Percentiles rank a stretch among this genome's conserved stretches.
phyloP scores from a whole-genome alignment of 2,329 filamentous ascomycete species.

The Didymella pinodella region DNA sequence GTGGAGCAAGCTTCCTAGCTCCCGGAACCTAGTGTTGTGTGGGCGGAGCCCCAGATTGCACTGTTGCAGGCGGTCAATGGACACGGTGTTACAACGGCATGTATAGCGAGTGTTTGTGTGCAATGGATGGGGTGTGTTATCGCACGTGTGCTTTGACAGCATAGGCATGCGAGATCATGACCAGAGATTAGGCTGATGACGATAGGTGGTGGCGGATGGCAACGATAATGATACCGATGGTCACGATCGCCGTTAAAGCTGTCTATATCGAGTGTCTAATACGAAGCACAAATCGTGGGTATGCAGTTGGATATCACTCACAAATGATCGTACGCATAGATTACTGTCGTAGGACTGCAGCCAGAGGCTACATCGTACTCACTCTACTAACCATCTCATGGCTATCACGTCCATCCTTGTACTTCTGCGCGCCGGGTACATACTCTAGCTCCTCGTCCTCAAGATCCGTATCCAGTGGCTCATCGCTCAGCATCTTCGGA shows the following conservation, averaged over 20 bases:
- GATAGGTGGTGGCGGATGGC: neutral
- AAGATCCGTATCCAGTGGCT: conserved; percentile 48
- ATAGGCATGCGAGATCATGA: no score
- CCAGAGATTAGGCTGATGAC: neutral
- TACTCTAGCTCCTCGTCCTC: conserved; percentile 40
- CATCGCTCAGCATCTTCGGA: conserved; percentile 54
- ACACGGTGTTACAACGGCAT: conserved; percentile 5
- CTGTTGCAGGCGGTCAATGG: conserved; percentile 7
- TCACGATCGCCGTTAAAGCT: no score
- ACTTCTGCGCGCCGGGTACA: conserved; percentile 30
- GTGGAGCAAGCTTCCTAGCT: conserved; percentile 15
- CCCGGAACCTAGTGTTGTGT: conserved; percentile 4
- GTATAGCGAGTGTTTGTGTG: conserved; percentile 2
- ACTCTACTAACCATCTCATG: conserved; percentile 35
- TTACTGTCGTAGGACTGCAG: neutral
- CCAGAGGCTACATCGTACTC: conserved; percentile 24
- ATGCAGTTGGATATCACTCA: neutral
- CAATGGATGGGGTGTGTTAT: conserved; percentile 1
- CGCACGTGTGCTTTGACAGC: conserved; percentile 1
- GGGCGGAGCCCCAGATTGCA: conserved; percentile 17
- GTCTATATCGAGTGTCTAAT: neutral
- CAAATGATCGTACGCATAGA: neutral
- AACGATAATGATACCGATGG: neutral
- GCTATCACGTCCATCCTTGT: conserved; percentile 33
- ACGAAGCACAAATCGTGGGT: neutral